Conservation (phyloP, 352 stramenopile genomes). For the Phytophthora kernoviae region DNA sequence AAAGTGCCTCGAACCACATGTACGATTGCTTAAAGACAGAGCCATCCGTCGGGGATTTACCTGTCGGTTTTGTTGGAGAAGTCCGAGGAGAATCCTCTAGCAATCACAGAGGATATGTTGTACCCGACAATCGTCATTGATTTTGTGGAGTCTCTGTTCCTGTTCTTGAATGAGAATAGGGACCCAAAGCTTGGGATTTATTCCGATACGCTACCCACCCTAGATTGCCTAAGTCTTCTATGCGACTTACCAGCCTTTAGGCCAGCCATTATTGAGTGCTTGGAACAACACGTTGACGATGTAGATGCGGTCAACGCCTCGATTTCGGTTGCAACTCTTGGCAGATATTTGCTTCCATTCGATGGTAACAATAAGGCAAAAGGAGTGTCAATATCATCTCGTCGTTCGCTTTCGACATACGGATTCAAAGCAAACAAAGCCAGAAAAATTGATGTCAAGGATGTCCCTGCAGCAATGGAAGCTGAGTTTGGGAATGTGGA, state of each 20-base stretch:
- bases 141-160: slow-evolving; percentile 71
- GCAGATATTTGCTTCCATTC: slow-evolving; percentile 77
- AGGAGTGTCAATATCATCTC: slow-evolving; percentile 76
- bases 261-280: slow-evolving; percentile 58
- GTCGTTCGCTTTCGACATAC: slow-evolving; percentile 74
- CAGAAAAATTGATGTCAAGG: slow-evolving; percentile 34
- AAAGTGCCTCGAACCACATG: slow-evolving; percentile 76
- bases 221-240: slow-evolving; percentile 75
- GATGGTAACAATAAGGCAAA: slow-evolving; percentile 57
- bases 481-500: slow-evolving; percentile 80
- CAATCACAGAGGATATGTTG: slow-evolving; percentile 57
- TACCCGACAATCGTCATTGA: slow-evolving; percentile 57
- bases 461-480: slow-evolving; percentile 49
- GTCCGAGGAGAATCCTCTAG: slow-evolving; percentile 46
- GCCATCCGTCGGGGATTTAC: slow-evolving; percentile 74
- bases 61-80: slow-evolving; percentile 73
- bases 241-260: slow-evolving; percentile 67
- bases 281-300: slow-evolving; percentile 70
- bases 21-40: slow-evolving; percentile 81
- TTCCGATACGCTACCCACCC: slow-evolving; percentile 70
- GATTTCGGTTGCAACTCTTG: slow-evolving; percentile 76
- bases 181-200: slow-evolving; percentile 78
- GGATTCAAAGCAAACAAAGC: slow-evolving; percentile 63
- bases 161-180: slow-evolving; percentile 82
- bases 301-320: slow-evolving; percentile 66